Base-by-base conservation (phyloP, 371 early-diverging fungal genomes). In the Polyrhizophydium stewartii region DNA sequence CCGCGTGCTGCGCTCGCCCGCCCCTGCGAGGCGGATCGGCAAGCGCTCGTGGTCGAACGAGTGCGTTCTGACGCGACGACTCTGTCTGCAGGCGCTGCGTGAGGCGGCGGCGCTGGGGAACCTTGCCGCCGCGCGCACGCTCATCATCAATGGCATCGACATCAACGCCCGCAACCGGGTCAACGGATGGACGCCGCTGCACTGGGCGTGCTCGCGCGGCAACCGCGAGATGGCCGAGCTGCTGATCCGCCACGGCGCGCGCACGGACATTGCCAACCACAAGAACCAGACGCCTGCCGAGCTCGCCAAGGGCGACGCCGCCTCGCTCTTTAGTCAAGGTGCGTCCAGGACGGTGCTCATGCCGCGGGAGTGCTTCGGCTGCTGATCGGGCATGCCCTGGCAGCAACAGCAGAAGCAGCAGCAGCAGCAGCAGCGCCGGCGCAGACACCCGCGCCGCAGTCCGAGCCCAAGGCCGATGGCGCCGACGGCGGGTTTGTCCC, bases 141-240 rank as follows among this genome's bases (percentile, higher is more conserved):
- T 79, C 60, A 69, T 85, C 32, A 73, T 81, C 53, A 71, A 80
- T 6, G 87, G 86, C 37, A 85, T 86, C 28, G 77, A 87, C 58
- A 51, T 85, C 56, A 87, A 87, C 59, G 74, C 85, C 3, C 81
- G 75, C 59, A 85, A 88, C 70, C 70, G 72, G 51, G 80, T 87
- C 77, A 89, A 89, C 58, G 79, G 82, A 41, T 87, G 86, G 88
- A 85, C 87, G 6, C 79, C 88, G 27, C 67, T 89, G 13, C 88
- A 88, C 65, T 89, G 90, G 90, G 64, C 64, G 17, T 52, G 25
- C 30, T 59, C 51, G 6, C 78, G 87, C 55, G 81, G 82, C 12
- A 84, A 88, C 61, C 75, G 68, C 33, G 64, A 74, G 2, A 69
- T 87, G 43, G 78, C 85, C 1, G 68, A 74, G 0, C 62, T 74